These are phyloP conservation scores for Sporothrix pallida DNA, from an alignment of 2,329 filamentous ascomycete genomes.

Conservation along the genomic window DNA sequence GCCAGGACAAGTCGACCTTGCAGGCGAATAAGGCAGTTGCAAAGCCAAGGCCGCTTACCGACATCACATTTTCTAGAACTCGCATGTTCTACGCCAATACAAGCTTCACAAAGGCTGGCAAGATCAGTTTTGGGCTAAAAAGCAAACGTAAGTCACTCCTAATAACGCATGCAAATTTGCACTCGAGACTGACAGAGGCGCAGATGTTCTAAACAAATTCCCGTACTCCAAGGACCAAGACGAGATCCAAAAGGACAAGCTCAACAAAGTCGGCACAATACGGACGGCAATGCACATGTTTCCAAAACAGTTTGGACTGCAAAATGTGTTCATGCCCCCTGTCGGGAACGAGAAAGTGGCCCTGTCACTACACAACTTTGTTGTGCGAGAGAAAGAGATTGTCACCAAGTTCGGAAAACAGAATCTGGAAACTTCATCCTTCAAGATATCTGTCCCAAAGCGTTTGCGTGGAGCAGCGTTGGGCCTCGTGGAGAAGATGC, in stretches of 20 bases:
- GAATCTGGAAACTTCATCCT: constrained; percentile 32
- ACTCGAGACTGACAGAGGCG: too few relatives aligned
- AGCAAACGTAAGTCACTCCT: constrained; percentile 71
- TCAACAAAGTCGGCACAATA: constrained; percentile 60
- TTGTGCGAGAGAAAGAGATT: constrained; percentile 83
- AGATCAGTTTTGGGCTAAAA: constrained; percentile 74
- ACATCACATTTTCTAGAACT: constrained; percentile 77
- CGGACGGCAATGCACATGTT: constrained; percentile 93
- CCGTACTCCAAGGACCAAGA: constrained; percentile 56
- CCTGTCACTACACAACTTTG: constrained; percentile 83
- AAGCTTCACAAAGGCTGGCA: constrained; percentile 69
- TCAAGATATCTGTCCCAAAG: constrained; percentile 59
- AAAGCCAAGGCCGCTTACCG: constrained; percentile 49
- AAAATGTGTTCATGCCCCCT: constrained; percentile 85
- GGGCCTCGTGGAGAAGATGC: constrained; percentile 69
- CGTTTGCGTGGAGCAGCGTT: constrained; percentile 68
- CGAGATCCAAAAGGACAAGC: not conserved
- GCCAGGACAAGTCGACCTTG: not conserved
- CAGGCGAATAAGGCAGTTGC: not conserved
- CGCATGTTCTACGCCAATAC: constrained; percentile 86
- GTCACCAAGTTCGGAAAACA: constrained; percentile 45
- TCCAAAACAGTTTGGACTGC: constrained; percentile 84
- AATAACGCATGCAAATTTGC: too few relatives aligned
- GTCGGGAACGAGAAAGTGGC: constrained; percentile 69
- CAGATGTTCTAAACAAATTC: not conserved